Evolutionary conservation across 179 eudicot genomes (phyloP).

Genomic region (Carnegiea gigantea): DNA sequence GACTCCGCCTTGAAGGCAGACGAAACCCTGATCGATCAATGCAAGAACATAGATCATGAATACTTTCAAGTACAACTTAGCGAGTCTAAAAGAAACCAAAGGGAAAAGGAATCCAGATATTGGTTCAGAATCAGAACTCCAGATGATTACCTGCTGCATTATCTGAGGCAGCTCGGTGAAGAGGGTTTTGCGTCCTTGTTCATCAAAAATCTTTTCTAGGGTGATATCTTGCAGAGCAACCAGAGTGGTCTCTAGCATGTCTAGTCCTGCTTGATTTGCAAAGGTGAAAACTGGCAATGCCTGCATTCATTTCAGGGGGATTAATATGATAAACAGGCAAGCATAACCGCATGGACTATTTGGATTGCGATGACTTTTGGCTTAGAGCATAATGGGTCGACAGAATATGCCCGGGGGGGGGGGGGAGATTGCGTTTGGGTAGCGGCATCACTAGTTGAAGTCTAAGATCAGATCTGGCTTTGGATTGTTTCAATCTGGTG

Average conservation of each 20-base stretch:
- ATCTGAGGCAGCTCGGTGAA: slow-evolving; percentile 66
- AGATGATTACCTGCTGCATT: slow-evolving; percentile 61
- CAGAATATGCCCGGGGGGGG: no score
- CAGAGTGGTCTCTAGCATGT: slow-evolving; percentile 79
- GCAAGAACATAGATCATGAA: not conserved
- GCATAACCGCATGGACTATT: no score
- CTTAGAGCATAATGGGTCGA: no score
- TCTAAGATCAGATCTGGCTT: no score
- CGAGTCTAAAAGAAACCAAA: not conserved
- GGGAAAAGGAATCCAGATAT: not conserved
- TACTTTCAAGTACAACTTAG: not conserved
- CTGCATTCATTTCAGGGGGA: slow-evolving; percentile 36
- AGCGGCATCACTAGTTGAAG: no score
- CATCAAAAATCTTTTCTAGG: slow-evolving; percentile 69
- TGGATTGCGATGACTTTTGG: no score
- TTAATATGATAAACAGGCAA: not conserved
- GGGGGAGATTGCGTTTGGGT: no score
- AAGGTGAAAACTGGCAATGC: slow-evolving; percentile 68
- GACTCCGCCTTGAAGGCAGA: slow-evolving; percentile 70
- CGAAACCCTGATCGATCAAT: slow-evolving; percentile 38
- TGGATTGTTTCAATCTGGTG: no score
- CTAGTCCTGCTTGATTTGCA: slow-evolving; percentile 82
- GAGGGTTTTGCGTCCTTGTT: slow-evolving; percentile 58
- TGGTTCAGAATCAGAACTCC: not conserved
- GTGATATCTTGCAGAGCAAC: slow-evolving; percentile 74